Conservation (phyloP, 495 filamentous ascomycete genomes). For the Aspergillus heteromorphus region DNA sequence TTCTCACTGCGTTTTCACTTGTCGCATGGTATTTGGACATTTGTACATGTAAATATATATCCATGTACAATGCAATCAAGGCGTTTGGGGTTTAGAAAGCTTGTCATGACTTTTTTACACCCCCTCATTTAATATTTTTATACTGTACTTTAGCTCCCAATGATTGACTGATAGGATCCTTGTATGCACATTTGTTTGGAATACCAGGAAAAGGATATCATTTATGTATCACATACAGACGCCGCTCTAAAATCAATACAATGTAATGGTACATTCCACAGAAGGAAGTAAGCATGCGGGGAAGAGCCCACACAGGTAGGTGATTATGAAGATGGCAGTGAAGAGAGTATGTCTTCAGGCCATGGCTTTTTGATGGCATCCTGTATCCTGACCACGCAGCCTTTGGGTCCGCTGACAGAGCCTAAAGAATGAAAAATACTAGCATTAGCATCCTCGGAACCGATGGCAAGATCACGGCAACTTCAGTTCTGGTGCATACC, state of each 20-base stretch:
- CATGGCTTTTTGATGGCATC: slow-evolving; percentile 90
- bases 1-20: not conserved
- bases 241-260: slow-evolving; percentile 41
- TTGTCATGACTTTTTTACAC: not conserved
- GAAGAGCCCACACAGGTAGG: slow-evolving; percentile 9
- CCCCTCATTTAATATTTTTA: not conserved
- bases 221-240: slow-evolving; percentile 46
- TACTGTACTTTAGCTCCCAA: not conserved
- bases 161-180: not conserved
- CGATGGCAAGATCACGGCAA: not conserved
- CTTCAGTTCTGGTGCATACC: slow-evolving; percentile 41
- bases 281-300: slow-evolving; percentile 2
- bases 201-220: slow-evolving; percentile 34
- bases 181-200: not conserved
- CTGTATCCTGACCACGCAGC: slow-evolving; percentile 74
- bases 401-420: slow-evolving; percentile 77
- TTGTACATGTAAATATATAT: slow-evolving; percentile 3
- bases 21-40: slow-evolving; percentile 5
- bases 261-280: slow-evolving; percentile 38
- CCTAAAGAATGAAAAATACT: slow-evolving; percentile 38
- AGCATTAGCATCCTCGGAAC: not conserved
- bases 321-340: slow-evolving; percentile 37
- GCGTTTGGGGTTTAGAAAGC: not conserved
- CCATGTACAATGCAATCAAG: not conserved
- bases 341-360: slow-evolving; percentile 49